Base-by-base conservation (phyloP, 768 basidiomycete genomes). In the Auriscalpium orientale region DNA sequence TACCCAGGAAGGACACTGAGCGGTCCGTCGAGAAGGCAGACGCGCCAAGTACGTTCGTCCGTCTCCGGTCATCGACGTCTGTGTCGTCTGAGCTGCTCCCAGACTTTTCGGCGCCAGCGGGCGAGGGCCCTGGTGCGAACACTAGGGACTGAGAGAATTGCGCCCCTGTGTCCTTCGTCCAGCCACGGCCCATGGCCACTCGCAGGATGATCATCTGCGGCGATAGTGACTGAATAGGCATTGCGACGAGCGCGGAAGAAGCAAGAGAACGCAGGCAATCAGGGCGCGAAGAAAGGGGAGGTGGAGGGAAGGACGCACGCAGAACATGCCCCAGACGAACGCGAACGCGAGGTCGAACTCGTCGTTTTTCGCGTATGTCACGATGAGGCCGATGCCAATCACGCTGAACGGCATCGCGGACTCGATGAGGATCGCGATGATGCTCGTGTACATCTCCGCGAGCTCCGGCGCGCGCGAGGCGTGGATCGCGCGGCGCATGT, bases 311-410 rank as follows among this genome's bases (percentile, higher is more conserved):
- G 22, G 33, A 70, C 74, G 49, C 56, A 76, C 75, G 38, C 71
- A 70, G 54, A 75, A 66, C 60, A 74, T 75, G 4, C 72, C 69
- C 70, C 74, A 76, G 33, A 76, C 68, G 52, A 73, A 72, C 36
- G 71, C 71, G 56, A 76, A 71, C 9, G 70, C 67, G 40, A 71
- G 69, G 3, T 69, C 66, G 18, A 71, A 66, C 15, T 66, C 65
- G 49, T 67, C 69, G 36, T 66, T 66, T 11, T 67, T 54, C 0
- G 72, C 74, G 58, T 74, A 75, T 2, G 72, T 67, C 56, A 74
- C 65, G 38, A 76, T 61, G 59, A 72, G 74, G 58, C 70, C 67
- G 51, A 75, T 66, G 1, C 74, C 74, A 44, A 71, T 56, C 16
- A 72, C 10, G 48, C 70, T 72, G 65, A 74, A 76, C 7, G 72